Base-by-base conservation (phyloP, 495 filamentous ascomycete species). In the Annulohypoxylon moriforme region DNA sequence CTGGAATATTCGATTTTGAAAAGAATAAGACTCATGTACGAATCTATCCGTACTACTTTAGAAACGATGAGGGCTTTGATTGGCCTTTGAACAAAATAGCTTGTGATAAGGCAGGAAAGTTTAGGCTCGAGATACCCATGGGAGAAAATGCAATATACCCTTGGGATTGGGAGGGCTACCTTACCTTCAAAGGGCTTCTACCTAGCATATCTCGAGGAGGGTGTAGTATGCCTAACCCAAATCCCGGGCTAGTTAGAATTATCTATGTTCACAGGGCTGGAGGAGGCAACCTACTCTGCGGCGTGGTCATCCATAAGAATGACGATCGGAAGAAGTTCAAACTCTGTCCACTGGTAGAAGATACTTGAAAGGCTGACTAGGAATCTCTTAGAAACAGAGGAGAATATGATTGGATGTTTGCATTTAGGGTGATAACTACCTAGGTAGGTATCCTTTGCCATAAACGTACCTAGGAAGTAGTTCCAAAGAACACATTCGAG, bases 231-330 rank as follows among this genome's bases (percentile, higher is more conserved):
- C 16, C n/a, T 20, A 24, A 20, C 16, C 31, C 31, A n/a, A 2
- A 36, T 24, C 31, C 53, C 13, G 53, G 8, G 2, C 31, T 8
- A 11, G 53, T 38, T 16, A 57, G 33, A 38, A 29, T 57, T 11
- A 16, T 57, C 14, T 56, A 56, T 13, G 52, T 56, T 20, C 34
- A 56, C n/a, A 56, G 7, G 1, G 27, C 29, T 3, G 29, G 16
- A 18, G 27, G 11, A 3, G 31, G 22, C 2, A 38, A 57, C n/a
- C 24, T 57, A 20, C 18, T 57, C 16, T 57, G 53, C 31, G 53
- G 53, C 13, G 16, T 57, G 53, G 38, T 57, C 53, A 38, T 57
- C 18, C 53, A 57, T 24, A 57, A 57, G 16, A 7, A 57, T 1
- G 3, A 4, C 8, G 10, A 3, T 14, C 27, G 16, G 36, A 13